A percentile compares a stretch with the other conserved stretches of the same genome.
These are phyloP conservation scores for Leptographium radiaticola DNA, from an alignment of 2,329 filamentous ascomycete genomes.

Conservation along the genomic window DNA sequence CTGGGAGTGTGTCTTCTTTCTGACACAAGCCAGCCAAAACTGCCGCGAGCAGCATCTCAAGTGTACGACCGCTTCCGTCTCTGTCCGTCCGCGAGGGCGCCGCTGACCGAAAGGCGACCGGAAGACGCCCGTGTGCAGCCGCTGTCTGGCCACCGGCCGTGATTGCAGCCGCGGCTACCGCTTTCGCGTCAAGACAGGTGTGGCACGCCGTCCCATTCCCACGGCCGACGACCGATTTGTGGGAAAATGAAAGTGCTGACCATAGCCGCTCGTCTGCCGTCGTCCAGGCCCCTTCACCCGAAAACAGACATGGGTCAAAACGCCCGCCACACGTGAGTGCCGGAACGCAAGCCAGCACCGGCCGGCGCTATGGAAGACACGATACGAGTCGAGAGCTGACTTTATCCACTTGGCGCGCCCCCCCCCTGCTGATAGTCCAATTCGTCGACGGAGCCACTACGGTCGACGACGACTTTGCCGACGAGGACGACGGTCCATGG, in stretches of 20 bases:
- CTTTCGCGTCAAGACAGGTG: conserved; percentile 18
- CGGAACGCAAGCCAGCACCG: neutral
- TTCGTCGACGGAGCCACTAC: conserved; percentile 7
- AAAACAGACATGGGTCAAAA: conserved; percentile 21
- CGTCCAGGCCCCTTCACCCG: conserved; percentile 15
- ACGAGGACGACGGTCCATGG: neutral
- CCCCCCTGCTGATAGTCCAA: conserved; percentile 3
- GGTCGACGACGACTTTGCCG: conserved; percentile 4
- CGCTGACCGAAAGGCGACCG: conserved; percentile 21
- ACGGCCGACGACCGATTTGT: neutral
- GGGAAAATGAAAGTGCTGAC: neutral
- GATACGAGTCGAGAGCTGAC: neutral
- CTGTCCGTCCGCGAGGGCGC: neutral
- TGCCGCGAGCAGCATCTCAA: conserved; percentile 34
- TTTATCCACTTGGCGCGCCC: neutral
- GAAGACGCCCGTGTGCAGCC: conserved; percentile 19
- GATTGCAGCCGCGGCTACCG: conserved; percentile 20
- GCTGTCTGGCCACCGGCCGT: conserved; percentile 16
- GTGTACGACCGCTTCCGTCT: conserved; percentile 20
- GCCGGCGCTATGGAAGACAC: neutral
- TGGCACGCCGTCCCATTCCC: neutral
- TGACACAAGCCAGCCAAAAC: conserved; percentile 22
- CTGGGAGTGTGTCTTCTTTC: neutral
- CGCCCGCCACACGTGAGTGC: conserved; percentile 16
- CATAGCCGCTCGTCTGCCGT: too few relatives aligned